These are phyloP conservation scores for Ampelomyces quisqualis DNA, from an alignment of 2,329 filamentous ascomycete species.

Conservation along the genomic window DNA sequence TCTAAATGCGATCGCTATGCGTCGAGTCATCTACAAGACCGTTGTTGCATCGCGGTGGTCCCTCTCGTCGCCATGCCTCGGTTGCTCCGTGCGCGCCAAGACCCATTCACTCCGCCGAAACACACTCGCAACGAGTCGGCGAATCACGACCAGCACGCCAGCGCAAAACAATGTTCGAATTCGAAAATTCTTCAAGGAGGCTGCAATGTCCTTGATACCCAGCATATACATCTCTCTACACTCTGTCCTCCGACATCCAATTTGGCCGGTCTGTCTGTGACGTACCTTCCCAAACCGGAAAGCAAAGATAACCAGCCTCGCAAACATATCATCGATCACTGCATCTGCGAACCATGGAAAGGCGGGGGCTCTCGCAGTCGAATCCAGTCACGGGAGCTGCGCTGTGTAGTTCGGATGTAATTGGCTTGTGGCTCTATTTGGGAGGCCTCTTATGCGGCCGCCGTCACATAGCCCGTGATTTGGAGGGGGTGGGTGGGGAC, in stretches of 20 bases:
- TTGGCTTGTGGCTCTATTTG: background rate
- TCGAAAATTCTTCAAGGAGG: too few relatives aligned
- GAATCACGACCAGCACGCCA: background rate
- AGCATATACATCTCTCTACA: too few relatives aligned
- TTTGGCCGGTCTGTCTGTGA: too few relatives aligned
- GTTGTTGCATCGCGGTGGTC: too few relatives aligned
- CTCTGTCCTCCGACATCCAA: too few relatives aligned
- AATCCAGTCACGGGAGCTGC: constrained; percentile 17
- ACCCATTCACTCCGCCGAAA: constrained; percentile 6
- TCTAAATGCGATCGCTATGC: too few relatives aligned
- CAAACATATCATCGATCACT: constrained; percentile 28
- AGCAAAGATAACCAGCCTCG: constrained; percentile 9
- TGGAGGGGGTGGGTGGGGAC: background rate
- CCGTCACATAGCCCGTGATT: too few relatives aligned
- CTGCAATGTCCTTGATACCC: too few relatives aligned
- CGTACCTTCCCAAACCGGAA: constrained; percentile 32
- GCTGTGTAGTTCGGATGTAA: background rate
- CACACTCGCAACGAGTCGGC: constrained; percentile 4
- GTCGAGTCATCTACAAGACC: too few relatives aligned
- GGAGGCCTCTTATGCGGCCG: constrained; percentile 14
- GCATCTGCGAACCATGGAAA: constrained; percentile 37
- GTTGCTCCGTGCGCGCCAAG: constrained; percentile 6
- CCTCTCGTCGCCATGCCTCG: background rate
- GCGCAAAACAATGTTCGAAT: too few relatives aligned
- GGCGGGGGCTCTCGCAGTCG: constrained; percentile 15